A percentile compares a stretch with the other conserved stretches of the same genome.
phyloP scores from a whole-genome alignment of 495 filamentous ascomycete genomes.

The Penicillium malachiteum region DNA sequence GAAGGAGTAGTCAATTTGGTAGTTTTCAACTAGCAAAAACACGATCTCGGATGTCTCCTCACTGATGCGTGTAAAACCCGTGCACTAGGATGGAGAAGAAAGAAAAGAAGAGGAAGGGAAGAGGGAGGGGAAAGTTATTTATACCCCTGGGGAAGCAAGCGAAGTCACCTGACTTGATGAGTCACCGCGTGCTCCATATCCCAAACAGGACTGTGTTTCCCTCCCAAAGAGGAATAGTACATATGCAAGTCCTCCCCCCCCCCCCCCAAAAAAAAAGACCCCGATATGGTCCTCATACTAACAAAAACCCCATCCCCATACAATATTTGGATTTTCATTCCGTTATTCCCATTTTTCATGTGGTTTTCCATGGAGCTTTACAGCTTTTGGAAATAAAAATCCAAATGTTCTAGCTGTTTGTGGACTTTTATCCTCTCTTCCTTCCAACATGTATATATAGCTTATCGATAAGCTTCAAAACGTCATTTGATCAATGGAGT shows the following conservation, averaged over 20 bases:
- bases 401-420: too few relatives aligned
- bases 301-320: too few relatives aligned
- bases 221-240: slow-evolving; percentile 11
- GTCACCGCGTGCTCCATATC: slow-evolving; percentile 3
- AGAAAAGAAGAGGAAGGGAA: slow-evolving; percentile 34
- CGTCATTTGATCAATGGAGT: background rate
- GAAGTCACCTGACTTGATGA: background rate
- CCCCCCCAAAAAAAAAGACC: too few relatives aligned
- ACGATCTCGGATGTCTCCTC: slow-evolving; percentile 58
- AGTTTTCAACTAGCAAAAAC: slow-evolving; percentile 64
- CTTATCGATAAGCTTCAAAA: background rate
- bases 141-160: background rate
- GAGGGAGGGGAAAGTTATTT: slow-evolving; percentile 20
- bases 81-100: slow-evolving; percentile 53
- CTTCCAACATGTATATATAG: background rate
- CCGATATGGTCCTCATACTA: too few relatives aligned
- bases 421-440: background rate
- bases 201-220: too few relatives aligned
- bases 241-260: background rate
- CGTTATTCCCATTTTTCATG: too few relatives aligned
- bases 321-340: too few relatives aligned
- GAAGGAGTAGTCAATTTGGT: slow-evolving; percentile 49
- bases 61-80: slow-evolving; percentile 57
- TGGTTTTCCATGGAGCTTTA: too few relatives aligned
- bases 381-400: too few relatives aligned